Evolutionary conservation across 768 basidiomycete species (phyloP).

Genomic region (Boletus rex-veris): DNA sequence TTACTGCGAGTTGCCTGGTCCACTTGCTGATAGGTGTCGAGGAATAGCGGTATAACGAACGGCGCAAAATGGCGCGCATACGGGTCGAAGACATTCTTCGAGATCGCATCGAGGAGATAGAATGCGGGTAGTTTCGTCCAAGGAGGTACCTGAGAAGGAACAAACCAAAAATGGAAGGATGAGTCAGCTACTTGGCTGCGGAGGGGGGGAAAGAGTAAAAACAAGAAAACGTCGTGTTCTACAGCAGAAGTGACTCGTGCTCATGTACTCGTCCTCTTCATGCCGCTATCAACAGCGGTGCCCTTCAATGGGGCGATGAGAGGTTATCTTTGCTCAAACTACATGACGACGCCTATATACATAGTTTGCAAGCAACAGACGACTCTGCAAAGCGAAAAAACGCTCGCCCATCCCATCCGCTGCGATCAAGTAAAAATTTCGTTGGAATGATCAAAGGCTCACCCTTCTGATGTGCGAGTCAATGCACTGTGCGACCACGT

Average conservation of each 20-base stretch:
- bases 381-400: constrained; percentile 20
- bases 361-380: constrained; percentile 35
- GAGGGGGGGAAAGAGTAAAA: constrained; percentile 29
- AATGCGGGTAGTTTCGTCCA: constrained; percentile 92
- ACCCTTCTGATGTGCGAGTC: constrained; percentile 85
- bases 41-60: constrained; percentile 79
- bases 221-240: constrained; percentile 22
- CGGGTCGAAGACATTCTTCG: constrained; percentile 92
- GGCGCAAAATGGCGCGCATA: constrained; percentile 84
- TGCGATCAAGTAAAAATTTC: constrained; percentile 23
- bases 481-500: constrained; percentile 76
- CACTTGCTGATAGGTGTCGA: constrained; percentile 84
- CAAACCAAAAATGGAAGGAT: constrained; percentile 38
- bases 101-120: constrained; percentile 94
- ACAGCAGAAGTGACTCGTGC: constrained; percentile 29
- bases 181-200: constrained; percentile 56
- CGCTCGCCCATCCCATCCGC: constrained; percentile 28
- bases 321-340: constrained; percentile 42
- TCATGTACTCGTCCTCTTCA: constrained; percentile 37
- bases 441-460: constrained; percentile 46
- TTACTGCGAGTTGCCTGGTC: constrained; percentile 83
- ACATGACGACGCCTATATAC: constrained; percentile 44
- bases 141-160: constrained; percentile 65
- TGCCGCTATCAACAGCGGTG: constrained; percentile 33
- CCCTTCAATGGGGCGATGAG: constrained; percentile 30